Evolutionary conservation across 768 basidiomycete genomes (phyloP).

Genomic region (Naganishia friedmannii): DNA sequence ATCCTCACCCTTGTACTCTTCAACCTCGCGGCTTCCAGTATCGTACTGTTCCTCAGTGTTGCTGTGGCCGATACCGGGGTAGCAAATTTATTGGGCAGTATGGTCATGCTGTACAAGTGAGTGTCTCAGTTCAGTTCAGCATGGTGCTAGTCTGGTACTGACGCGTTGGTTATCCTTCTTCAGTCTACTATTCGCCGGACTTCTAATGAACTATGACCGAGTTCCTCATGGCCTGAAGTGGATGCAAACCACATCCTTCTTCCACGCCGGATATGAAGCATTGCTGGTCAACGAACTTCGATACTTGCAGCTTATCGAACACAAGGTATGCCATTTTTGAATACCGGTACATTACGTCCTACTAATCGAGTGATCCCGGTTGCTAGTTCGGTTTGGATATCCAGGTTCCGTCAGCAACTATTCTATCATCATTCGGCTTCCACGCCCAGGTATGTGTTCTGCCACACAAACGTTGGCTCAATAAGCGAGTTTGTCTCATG

Average conservation of each 20-base stretch:
- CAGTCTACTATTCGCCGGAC: conserved; percentile 89
- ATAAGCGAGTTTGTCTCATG: background rate
- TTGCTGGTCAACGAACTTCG: conserved; percentile 95
- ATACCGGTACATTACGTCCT: background rate
- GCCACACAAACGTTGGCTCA: background rate
- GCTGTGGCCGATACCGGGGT: conserved; percentile 80
- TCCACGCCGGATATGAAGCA: conserved; percentile 97
- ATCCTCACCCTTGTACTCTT: conserved; percentile 91
- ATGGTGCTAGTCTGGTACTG: background rate
- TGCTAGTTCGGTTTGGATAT: conserved; percentile 94
- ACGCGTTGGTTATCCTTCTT: background rate
- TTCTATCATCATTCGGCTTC: conserved; percentile 89
- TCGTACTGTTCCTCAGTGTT: conserved; percentile 85
- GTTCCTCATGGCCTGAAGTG: conserved; percentile 70
- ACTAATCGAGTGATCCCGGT: background rate
- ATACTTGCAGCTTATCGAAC: conserved; percentile 86
- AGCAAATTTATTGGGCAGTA: conserved; percentile 86
- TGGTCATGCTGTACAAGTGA: conserved; percentile 98
- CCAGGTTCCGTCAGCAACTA: conserved; percentile 92
- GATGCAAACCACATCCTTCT: conserved; percentile 90
- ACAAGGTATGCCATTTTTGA: conserved; percentile 61
- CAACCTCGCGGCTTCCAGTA: conserved; percentile 91
- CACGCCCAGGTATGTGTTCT: conserved; percentile 63
- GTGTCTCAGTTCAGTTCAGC: conserved; percentile 48
- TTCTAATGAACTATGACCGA: conserved; percentile 89